Base-by-base conservation (phyloP, 768 basidiomycete genomes). In the Leccinellum albellum region DNA sequence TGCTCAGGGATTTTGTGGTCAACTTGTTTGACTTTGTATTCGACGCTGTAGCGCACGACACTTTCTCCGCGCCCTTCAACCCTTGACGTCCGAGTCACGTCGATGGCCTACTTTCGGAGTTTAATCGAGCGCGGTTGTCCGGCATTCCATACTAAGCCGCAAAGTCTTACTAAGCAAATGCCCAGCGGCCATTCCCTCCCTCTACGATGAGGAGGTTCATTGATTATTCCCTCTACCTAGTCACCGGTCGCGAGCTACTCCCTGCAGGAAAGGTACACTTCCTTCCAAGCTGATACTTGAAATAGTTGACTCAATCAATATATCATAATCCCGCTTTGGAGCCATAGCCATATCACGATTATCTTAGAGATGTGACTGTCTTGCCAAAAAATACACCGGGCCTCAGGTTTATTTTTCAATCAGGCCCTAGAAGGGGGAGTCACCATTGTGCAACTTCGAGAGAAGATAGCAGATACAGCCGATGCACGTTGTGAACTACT, bases 401-500 rank as follows among this genome's bases (percentile, higher is more conserved):
- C 20, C 10, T 54, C 17, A 20, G 6, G 20, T 21, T 60, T 29
- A 60, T 23, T 14, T 31, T 50, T 31, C 29, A 13, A 35, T 9
- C 58, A 94, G 91, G 79, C 93, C 2, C 75, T 96, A 15, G 75
- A 83, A 66, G 94, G 94, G 10, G 94, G 94, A 3, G 93, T 96
- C 1, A 94, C 92, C 1, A 66, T 95, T 48, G 91, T 97, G 5
- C 95, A 97, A 72, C 78, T 96, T 17, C 81, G 94, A 35, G 95
- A 98, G 72, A 98, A 98, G 71, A 72, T 82, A 12, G 73, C 80
- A 0, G 92, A 94, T 59, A 95, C 93, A 0, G 80, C 80, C 23
- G 89, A 94, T 73, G 92, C 89, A 49, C 64, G 82, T 70, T 7
- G 14, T 9, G 35, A 24, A n/a, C 9, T 37, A 37, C 35, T 8